Base-by-base conservation (phyloP, 805 yeast genomes). In the Metschnikowia aberdeeniae region DNA sequence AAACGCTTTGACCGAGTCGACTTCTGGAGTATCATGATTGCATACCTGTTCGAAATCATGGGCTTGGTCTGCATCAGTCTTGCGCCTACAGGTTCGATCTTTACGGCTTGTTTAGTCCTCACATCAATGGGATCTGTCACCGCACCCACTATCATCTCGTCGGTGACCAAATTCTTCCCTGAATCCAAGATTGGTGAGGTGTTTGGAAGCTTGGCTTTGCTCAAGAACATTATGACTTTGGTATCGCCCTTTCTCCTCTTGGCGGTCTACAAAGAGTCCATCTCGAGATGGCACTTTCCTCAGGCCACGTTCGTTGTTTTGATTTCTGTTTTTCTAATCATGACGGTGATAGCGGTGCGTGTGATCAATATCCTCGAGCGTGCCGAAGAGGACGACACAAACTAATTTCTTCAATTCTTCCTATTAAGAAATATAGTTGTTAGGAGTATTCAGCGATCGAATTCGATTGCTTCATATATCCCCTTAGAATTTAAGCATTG, bases 171-270 rank as follows among this genome's bases (percentile, higher is more conserved):
- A 59, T 81, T 81, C 59, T 77, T 73, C 49, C 78, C 80, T 1
- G 79, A 78, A 34, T 70, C 75, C 11, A 74, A 75, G 49, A 72
- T 79, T 4, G 95, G 95, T 13, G 89, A 84, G 60, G 69, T 82
- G 13, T 84, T 84, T 64, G 89, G 92, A 8, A 88, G 84, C 0
- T 60, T 84, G 36, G 78, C 88, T 0, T 59, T 85, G 40, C 58
- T 83, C 13, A 78, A 80, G 57, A 82, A 79, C 51, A 40, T 76
- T 0, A 61, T 76, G 4, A 62, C 67, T 47, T 64, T 82, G 47
- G 45, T 75, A 7, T 63, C 72, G 1, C 89, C 92, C 0, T 62
- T 80, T 5, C 13, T 67, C 0, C 60, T 77, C 28, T 60, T 83
- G 13, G 62, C 66, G 2, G 43, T 81, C 20, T 85, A 84, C 56